Evolutionary conservation across 257 asterid genomes (phyloP).

Genomic region (Solanum boliviense): DNA sequence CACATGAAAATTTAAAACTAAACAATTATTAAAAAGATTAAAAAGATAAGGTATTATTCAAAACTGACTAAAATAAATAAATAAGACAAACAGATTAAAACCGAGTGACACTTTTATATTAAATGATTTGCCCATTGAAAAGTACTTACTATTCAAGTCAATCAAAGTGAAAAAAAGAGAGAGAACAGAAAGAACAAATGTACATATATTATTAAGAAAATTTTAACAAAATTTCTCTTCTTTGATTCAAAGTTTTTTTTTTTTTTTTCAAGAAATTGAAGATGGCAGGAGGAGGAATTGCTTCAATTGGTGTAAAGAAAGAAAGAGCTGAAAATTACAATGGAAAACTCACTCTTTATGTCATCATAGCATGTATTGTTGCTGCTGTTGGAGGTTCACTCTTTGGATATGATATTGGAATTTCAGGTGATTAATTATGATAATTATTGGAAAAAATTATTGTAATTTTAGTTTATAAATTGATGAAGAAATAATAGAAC

Average conservation of each 20-base stretch:
- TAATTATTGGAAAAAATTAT: background rate
- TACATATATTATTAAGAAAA: background rate
- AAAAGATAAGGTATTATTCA: background rate
- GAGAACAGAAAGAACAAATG: background rate
- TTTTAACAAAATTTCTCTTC: background rate
- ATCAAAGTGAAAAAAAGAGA: background rate
- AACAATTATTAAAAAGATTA: background rate
- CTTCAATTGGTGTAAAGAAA: slow-evolving; percentile 39
- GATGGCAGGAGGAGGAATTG: slow-evolving; percentile 66
- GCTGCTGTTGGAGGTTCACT: slow-evolving; percentile 78
- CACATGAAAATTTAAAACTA: background rate
- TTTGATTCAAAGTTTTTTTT: background rate
- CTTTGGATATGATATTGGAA: slow-evolving; percentile 77
- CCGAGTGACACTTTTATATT: background rate
- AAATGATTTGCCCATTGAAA: background rate
- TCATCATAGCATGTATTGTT: slow-evolving; percentile 42
- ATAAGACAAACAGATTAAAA: too few species aligned
- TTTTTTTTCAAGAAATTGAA: background rate
- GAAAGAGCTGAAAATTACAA: slow-evolving; percentile 61
- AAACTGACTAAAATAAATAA: too few species aligned
- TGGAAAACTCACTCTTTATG: slow-evolving; percentile 52
- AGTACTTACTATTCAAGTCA: background rate
- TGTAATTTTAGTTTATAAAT: background rate
- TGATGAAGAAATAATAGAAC: background rate
- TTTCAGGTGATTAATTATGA: slow-evolving; percentile 38